Base-by-base conservation (phyloP, 2,329 filamentous ascomycete species). In the Phaeosphaeria sp. region DNA sequence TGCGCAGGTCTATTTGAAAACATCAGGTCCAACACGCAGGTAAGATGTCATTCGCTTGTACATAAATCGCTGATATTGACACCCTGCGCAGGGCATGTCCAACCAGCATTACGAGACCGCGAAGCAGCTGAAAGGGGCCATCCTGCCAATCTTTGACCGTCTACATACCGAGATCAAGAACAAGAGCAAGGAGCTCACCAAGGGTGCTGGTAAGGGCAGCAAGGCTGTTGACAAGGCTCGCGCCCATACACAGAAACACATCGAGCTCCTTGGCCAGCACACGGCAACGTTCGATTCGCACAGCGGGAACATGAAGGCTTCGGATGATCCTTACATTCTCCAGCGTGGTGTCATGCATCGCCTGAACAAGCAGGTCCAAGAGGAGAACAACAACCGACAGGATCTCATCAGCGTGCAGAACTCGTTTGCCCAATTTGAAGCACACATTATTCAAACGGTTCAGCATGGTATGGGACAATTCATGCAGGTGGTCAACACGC, bases 141-240 rank as follows among this genome's bases (percentile, higher is more conserved):
- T 98, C 27, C 84, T 97, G 20, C 95, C 94, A 39, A 89, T 94
- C 63, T 89, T 99, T 73, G 92, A 96, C 69, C 90, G 93, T 52
- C 84, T 99, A 49, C 93, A 98, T 81, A 89, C 92, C 76, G 95
- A 98, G 77, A 95, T 99, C 83, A 99, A 98, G 85, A 89, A 90
- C 81, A 98, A 98, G 83, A 85, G 87, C 63, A 98, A 98, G 83
- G 93, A 97, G 79, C 85, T 99, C 50, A 84, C 86, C 44, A 85
- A 88, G 60, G 93, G 94, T 9, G 92, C 91, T 21, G 86, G 88
- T 60, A 97, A 96, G 82, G 87, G 89, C 17, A 88, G 91, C 65
- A 99, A 98, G 81, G 88, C 92, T 50, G 93, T 99, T 21, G 92
- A 97, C 61, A 97, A 96, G 82, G 89, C 92, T 9, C 90, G 94